Conservation (phyloP, 2,329 filamentous ascomycete genomes). For the Cercospora zeae-maydis region DNA sequence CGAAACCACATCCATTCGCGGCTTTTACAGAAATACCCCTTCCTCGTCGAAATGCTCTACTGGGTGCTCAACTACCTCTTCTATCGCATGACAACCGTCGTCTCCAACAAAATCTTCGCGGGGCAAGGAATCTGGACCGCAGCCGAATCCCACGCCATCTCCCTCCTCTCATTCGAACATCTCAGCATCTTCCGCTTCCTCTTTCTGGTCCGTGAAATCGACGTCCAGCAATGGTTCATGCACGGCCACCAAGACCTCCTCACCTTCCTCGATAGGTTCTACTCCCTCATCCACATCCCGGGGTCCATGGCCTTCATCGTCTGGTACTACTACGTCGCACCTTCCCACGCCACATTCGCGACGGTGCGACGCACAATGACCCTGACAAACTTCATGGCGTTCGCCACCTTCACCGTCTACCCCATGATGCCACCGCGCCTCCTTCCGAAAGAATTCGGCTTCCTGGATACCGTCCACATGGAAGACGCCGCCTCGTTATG, state of each 20-base stretch:
- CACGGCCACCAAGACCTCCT: conserved; percentile 51
- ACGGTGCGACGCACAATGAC: conserved; percentile 43
- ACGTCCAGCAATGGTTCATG: conserved; percentile 57
- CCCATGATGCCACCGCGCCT: conserved; percentile 51
- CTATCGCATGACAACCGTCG: conserved; percentile 51
- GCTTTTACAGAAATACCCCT: conserved; percentile 64
- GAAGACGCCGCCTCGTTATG: conserved; percentile 44
- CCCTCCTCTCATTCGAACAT: conserved; percentile 54
- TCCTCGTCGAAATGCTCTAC: conserved; percentile 70
- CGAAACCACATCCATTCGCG: conserved; percentile 58
- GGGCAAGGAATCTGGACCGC: conserved; percentile 54
- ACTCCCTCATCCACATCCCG: conserved; percentile 58
- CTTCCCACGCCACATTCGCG: conserved; percentile 44
- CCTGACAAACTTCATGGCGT: conserved; percentile 51
- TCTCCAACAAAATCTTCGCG: conserved; percentile 34
- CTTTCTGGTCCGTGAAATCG: conserved; percentile 51
- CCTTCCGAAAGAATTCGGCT: conserved; percentile 42
- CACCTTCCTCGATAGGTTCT: conserved; percentile 55
- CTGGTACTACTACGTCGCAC: conserved; percentile 59
- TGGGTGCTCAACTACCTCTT: conserved; percentile 65
- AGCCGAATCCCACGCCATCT: conserved; percentile 53
- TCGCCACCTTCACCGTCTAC: conserved; percentile 49
- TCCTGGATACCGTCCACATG: conserved; percentile 45
- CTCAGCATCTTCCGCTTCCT: conserved; percentile 49
- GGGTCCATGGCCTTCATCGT: conserved; percentile 51